phyloP scores from a whole-genome alignment of 78 protist species.

The Cavenderia fasciculata region DNA sequence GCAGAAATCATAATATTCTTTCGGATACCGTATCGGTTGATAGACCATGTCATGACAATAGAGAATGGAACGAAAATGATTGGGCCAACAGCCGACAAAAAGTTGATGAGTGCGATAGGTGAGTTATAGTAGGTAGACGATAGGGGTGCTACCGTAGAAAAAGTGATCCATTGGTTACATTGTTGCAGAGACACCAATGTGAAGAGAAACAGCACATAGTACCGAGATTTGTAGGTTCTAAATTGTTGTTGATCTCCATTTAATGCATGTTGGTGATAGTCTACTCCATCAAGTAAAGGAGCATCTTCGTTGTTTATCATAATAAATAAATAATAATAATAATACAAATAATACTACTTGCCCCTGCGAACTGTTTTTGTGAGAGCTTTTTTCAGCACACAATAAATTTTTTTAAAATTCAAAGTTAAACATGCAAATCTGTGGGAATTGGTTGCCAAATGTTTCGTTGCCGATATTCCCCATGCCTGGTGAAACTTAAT shows the following conservation, averaged over 20 bases:
- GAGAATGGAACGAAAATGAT: conserved; percentile 15
- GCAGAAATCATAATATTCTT: conserved; percentile 9
- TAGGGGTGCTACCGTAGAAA: conserved; percentile 46
- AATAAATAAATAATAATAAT: no score
- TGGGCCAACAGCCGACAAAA: conserved; percentile 24
- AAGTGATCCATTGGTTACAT: conserved; percentile 71
- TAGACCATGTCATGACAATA: conserved; percentile 37
- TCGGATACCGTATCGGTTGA: conserved; percentile 49
- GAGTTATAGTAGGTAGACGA: conserved; percentile 13
- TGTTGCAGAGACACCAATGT: conserved; percentile 51
- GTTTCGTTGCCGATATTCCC: no score
- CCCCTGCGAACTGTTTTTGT: no score
- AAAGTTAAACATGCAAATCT: no score
- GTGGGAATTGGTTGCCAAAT: no score
- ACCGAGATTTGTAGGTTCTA: conserved; percentile 19
- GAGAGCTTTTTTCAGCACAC: no score
- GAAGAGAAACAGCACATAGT: conserved; percentile 49
- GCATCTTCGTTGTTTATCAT: no score
- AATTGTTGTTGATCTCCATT: background rate
- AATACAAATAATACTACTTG: no score
- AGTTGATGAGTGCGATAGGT: conserved; percentile 3
- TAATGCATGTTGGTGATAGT: no score
- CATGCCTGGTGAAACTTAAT: no score
- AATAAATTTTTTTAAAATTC: no score
- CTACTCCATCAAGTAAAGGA: no score